Evolutionary conservation across 1,284 basidiomycete genomes (phyloP), one percentile per base, ranked within the genome.

Genomic region (Malassezia vespertilionis): DNA sequence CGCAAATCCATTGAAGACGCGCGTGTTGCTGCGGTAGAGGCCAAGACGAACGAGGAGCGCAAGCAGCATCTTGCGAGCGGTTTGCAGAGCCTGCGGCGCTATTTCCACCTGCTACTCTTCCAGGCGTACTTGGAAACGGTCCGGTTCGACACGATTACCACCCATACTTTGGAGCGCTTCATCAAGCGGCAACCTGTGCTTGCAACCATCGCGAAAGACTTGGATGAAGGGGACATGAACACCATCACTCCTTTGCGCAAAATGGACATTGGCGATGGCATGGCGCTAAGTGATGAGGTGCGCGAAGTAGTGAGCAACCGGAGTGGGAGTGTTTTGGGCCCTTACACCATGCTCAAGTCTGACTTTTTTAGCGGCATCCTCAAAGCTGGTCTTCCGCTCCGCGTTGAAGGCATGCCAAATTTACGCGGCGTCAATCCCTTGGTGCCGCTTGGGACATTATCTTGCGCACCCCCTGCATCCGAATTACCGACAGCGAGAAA

Each of bases 261-360:
- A 36, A 56, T 63, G 10, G 61, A 62, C 15, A 78, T 53, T n/a
- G 58, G 60, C 35, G 80, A 83, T 48, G 82, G 82, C 14, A 78
- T 86, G 61, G 87, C 87, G 7, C 78, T 85, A 40, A 63, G 68
- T 47, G 59, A 65, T 35, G 66, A 69, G 50, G 65, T 69, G 42
- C 58, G 67, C 37, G 68, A 67, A 17, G 69, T 72, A 11, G 90
- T 99, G 12, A 77, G 81, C 21, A 84, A 84, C 61, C 80, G 93
- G 40, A 79, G 79, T 5, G 93, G 93, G 5, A 81, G 78, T 48
- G 86, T 97, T 52, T 74, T 97, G 1, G 91, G 87, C 3, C 84
- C 86, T 0, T 87, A 83, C 11, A 91, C 89, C 1, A 95, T 97
- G 63, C 76, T 97, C 65, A 99, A 99, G 75, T 90, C 86, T 46